phyloP scores from a whole-genome alignment of 1,139 yeast genomes.

The Meyerozyma carpophila region DNA sequence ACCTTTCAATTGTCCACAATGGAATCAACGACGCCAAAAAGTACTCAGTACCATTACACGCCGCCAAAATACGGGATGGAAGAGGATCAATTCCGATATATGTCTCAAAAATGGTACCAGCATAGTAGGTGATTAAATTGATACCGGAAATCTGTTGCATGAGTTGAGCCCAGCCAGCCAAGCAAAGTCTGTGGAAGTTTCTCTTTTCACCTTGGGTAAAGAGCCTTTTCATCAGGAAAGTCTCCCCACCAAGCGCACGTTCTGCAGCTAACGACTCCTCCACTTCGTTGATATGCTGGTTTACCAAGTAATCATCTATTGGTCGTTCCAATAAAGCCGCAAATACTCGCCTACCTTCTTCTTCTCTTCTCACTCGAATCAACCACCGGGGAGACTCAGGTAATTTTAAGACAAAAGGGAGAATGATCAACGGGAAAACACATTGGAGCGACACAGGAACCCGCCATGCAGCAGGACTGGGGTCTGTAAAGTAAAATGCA shows the following conservation, averaged over 20 bases:
- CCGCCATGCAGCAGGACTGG: slow-evolving; percentile 24
- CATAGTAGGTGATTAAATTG: slow-evolving; percentile 35
- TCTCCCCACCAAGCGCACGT: slow-evolving; percentile 15
- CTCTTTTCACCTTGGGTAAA: slow-evolving; percentile 35
- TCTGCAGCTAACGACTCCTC: slow-evolving; percentile 25
- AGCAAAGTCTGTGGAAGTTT: slow-evolving; percentile 42
- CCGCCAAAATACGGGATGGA: slow-evolving; percentile 32
- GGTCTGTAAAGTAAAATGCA: slow-evolving; percentile 29
- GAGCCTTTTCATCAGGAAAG: slow-evolving; percentile 21
- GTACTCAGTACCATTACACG: slow-evolving; percentile 34
- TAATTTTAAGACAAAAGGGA: slow-evolving; percentile 10
- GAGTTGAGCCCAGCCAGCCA: slow-evolving; percentile 44
- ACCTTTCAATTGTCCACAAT: slow-evolving; percentile 40
- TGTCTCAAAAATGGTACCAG: slow-evolving; percentile 41
- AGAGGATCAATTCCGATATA: slow-evolving; percentile 37
- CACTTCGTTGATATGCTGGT: slow-evolving; percentile 27
- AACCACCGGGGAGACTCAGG: slow-evolving; percentile 22
- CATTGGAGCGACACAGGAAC: slow-evolving; percentile 45
- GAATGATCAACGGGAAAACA: slow-evolving; percentile 26
- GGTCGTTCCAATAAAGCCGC: slow-evolving; percentile 38
- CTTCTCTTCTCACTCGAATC: slow-evolving; percentile 16
- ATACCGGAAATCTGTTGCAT: slow-evolving; percentile 43
- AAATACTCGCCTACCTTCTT: slow-evolving; percentile 46
- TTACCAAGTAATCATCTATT: slow-evolving; percentile 18
- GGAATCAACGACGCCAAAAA: slow-evolving; percentile 42